These are phyloP conservation scores for Ustilago crameri DNA, from an alignment of 1,284 basidiomycete genomes.

Conservation along the genomic window DNA sequence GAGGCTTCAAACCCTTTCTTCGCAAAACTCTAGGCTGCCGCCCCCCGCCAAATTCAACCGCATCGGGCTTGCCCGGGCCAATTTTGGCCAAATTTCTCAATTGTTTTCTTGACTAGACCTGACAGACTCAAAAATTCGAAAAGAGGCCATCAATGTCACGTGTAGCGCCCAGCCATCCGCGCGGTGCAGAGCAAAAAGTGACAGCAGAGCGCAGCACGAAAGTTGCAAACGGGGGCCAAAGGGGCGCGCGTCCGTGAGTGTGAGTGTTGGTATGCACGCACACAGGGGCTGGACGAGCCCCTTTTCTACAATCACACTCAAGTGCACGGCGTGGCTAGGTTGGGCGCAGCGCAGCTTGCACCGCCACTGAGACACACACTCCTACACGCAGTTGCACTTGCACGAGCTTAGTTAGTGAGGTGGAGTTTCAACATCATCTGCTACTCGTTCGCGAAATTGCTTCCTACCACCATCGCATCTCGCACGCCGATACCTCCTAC, in stretches of 20 bases:
- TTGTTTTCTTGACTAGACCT: neutral
- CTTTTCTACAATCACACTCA: conserved; percentile 1
- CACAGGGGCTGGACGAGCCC: conserved; percentile 1
- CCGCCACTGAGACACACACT: conserved; percentile 2
- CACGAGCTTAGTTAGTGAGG: no score
- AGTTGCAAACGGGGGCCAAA: conserved; percentile 7
- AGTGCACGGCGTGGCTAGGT: neutral
- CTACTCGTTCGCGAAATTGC: no score
- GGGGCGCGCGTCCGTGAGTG: no score
- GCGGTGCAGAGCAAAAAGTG: neutral
- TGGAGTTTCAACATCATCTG: no score
- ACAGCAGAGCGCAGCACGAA: neutral
- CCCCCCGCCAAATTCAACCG: neutral
- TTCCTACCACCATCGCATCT: no score
- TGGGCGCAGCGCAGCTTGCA: no score
- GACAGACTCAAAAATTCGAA: neutral
- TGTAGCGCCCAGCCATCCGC: neutral
- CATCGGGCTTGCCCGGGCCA: conserved; percentile 25
- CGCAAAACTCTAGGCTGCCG: conserved; percentile 3
- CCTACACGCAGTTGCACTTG: no score
- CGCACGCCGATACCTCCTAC: neutral
- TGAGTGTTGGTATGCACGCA: no score
- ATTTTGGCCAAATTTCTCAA: neutral
- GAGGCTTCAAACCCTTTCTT: neutral
- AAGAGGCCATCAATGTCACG: conserved; percentile 7